A percentile compares a stretch with the other conserved stretches of the same genome.
phyloP scores from a whole-genome alignment of 495 filamentous ascomycete genomes.

The Daldinia loculata region DNA sequence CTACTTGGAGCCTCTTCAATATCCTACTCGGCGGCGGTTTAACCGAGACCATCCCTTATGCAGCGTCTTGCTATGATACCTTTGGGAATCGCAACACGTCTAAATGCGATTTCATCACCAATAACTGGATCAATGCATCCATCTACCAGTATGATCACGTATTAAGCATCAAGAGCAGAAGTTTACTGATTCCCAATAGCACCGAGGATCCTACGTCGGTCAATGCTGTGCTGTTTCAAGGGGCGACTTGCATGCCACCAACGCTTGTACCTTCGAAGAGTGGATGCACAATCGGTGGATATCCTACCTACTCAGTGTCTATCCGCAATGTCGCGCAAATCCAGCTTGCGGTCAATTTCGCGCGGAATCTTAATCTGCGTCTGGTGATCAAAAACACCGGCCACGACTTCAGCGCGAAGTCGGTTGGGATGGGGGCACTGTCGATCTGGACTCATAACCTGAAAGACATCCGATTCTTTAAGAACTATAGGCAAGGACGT shows the following conservation, averaged over 20 bases:
- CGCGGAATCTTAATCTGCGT: slow-evolving; percentile 64
- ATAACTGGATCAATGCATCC: slow-evolving; percentile 49
- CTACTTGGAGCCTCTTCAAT: slow-evolving; percentile 57
- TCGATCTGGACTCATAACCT: slow-evolving; percentile 62
- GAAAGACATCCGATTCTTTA: slow-evolving; percentile 54
- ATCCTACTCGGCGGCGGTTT: slow-evolving; percentile 53
- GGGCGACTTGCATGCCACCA: slow-evolving; percentile 52
- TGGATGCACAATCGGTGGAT: slow-evolving; percentile 61
- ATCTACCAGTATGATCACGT: slow-evolving; percentile 37
- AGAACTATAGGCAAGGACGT: slow-evolving; percentile 47
- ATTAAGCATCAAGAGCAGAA: neutral
- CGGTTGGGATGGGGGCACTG: slow-evolving; percentile 56
- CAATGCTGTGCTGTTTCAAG: slow-evolving; percentile 55
- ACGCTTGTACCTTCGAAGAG: slow-evolving; percentile 52
- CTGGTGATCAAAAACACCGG: slow-evolving; percentile 69
- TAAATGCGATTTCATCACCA: slow-evolving; percentile 50
- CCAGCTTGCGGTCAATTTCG: slow-evolving; percentile 70
- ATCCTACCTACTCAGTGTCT: slow-evolving; percentile 65
- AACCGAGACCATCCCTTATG: slow-evolving; percentile 60
- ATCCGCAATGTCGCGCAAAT: slow-evolving; percentile 63
- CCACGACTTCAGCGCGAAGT: slow-evolving; percentile 63
- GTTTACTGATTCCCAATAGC: slow-evolving; percentile 35
- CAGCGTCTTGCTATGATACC: slow-evolving; percentile 57
- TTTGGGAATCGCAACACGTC: slow-evolving; percentile 55
- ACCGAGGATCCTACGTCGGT: slow-evolving; percentile 53